Evolutionary conservation across 192 early-diverging fungal species (phyloP), one percentile per base, ranked within the genome.

Genomic region (Podila minutissima): DNA sequence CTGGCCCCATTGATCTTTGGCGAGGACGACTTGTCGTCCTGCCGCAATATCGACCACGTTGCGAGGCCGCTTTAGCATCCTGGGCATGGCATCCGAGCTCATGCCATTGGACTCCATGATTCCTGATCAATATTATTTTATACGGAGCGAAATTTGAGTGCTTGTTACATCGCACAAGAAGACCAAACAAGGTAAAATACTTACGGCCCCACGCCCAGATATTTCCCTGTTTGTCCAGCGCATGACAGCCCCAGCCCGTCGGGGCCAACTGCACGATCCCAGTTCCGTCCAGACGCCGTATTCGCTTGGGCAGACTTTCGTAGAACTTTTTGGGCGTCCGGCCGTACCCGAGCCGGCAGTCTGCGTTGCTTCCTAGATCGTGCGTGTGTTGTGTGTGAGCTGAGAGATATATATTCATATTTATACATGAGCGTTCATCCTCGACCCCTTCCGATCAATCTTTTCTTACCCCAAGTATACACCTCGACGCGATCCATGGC

Each of bases 161-260:
- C 48, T 17, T 64, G 41, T 28, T 28, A 50, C 46, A 55, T 53
- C 48, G 35, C 51, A 51, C 0, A 24, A 46, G 31, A 22, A 19
- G 31, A 33, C 20, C 29, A 1, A 19, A 22, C 29, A 33, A 19
- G 0, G 26, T 19, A 15, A 26, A 10, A 10, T 7, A 72, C 76
- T 68, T 79, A 79, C 76, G 70, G 13, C 76, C 76, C 76, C 76
- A 79, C 5, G 76, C 69, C 76, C 76, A 79, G 12, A 79, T 61
- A 32, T 79, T 72, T 3, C 76, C 76, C 8, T 72, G 65, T 41
- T 67, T 66, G 37, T 79, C 76, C 19, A 79, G 48, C 2, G 70
- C 76, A 62, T 79, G 76, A 41, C 64, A 79, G 5, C 76, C 76
- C 76, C 76, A 79, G 4, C 76, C 76, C 0, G 76, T 68, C 26